Percentiles rank a stretch among this genome's conserved stretches.
Conservation (phyloP, 768 basidiomycete genomes). For the Russula vinacea region DNA sequence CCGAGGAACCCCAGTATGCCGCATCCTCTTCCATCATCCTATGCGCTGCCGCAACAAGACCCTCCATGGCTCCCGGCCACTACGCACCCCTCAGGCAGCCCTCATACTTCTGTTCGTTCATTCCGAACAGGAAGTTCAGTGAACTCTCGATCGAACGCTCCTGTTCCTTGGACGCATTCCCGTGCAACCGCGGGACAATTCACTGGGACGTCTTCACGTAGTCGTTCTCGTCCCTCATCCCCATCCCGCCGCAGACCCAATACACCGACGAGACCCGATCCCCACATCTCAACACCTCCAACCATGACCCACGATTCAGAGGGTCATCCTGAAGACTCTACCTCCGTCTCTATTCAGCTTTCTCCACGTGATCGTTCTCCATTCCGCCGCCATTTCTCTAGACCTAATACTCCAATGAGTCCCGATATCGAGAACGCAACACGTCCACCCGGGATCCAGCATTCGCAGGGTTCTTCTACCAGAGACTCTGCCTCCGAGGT, state of each 20-base stretch:
- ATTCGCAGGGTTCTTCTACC: neutral
- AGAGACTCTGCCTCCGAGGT: neutral
- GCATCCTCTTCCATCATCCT: neutral
- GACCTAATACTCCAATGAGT: neutral
- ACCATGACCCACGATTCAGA: neutral
- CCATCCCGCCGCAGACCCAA: neutral
- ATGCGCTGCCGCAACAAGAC: neutral
- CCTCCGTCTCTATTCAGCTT: neutral
- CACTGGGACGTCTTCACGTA: neutral
- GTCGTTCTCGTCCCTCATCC: neutral
- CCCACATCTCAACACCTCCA: neutral
- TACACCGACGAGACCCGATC: neutral
- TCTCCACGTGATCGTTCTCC: neutral
- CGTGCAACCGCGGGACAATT: constrained; percentile 7
- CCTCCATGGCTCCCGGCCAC: no score
- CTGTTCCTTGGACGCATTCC: neutral
- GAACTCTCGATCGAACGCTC: neutral
- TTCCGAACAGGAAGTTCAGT: neutral
- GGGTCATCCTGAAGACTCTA: neutral
- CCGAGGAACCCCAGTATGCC: neutral
- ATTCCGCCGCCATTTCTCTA: neutral
- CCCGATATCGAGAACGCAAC: neutral
- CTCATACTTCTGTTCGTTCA: neutral
- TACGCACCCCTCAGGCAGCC: neutral
- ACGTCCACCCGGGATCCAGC: neutral